Base-by-base conservation (phyloP, 1,284 basidiomycete species). In the Vanrija sp. region DNA sequence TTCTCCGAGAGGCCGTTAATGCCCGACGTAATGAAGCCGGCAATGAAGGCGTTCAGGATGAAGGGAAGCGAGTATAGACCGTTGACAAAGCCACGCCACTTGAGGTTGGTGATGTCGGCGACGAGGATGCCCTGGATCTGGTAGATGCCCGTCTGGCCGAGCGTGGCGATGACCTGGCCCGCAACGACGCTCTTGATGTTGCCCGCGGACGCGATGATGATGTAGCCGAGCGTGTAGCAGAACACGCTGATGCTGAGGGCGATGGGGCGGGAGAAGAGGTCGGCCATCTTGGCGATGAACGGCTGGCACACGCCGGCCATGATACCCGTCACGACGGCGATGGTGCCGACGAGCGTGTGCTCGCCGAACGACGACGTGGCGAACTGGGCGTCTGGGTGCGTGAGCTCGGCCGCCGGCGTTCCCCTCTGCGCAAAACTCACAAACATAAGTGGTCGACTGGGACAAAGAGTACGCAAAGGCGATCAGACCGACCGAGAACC, bases 41-140 rank as follows among this genome's bases (percentile, higher is more conserved):
- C 64, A 49, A 72, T 57, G 51, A 72, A 72, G 19, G 64, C 65
- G 59, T 66, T 71, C 49, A 67, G 52, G 62, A 91, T 80, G 72
- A 85, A 89, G 5, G 45, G 81, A 78, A 72, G 83, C 81, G 83
- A 82, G 25, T 86, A 81, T 10, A 89, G 77, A n/a, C 86, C 87
- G 5, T 83, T 81, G 26, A 87, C 82, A 14, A 89, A 78, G 6
- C 86, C 87, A 51, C 89, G 82, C 86, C 86, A 90, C 71, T 84
- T 82, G 16, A 89, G 81, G 2, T 85, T 85, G 3, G 88, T 89
- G 57, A 87, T 85, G 67, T 91, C 88, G 16, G 86, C 87, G 51
- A 73, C 55, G 29, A 72, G 53, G 58, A 72, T 64, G 38, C 43
- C 8, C 34, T 51, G 10, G 43, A 21, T 2, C 8, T 21, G n/a